phyloP scores from a whole-genome alignment of 176 grass and related monocot species.

The Zoysia japonica region DNA sequence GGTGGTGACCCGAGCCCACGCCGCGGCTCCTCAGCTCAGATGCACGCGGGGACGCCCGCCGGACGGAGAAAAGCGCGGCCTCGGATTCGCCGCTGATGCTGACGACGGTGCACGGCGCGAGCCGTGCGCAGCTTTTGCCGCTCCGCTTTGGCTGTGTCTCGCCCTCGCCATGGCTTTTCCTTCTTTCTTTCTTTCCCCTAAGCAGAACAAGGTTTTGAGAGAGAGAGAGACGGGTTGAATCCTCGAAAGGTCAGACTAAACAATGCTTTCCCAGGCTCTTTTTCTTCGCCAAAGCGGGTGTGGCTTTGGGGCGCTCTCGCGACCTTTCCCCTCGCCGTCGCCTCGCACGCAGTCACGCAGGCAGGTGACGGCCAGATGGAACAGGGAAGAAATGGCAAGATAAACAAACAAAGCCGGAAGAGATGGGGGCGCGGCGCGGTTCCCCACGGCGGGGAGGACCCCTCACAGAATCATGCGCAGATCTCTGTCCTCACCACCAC shows the following conservation, averaged over 20 bases:
- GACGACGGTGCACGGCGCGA: slow-evolving; percentile 49
- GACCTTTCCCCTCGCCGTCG: background rate
- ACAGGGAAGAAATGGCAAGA: slow-evolving; percentile 7
- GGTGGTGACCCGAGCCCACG: slow-evolving; percentile 14
- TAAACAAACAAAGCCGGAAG: slow-evolving; percentile 36
- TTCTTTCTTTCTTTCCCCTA: background rate
- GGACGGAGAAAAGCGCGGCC: slow-evolving; percentile 22
- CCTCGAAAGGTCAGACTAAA: slow-evolving; percentile 45
- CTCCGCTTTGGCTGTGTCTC: background rate
- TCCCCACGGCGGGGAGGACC: slow-evolving; percentile 31
- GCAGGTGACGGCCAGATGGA: background rate
- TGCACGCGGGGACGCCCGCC: slow-evolving; percentile 38
- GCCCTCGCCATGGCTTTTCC: background rate
- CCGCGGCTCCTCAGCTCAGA: slow-evolving; percentile 11
- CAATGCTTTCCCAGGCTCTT: background rate
- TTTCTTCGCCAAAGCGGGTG: slow-evolving; percentile 42
- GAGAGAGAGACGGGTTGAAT: background rate
- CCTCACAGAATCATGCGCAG: slow-evolving; percentile 48
- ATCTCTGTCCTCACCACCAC: slow-evolving; percentile 58
- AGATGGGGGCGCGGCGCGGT: slow-evolving; percentile 41
- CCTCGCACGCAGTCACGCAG: background rate
- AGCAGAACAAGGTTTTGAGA: slow-evolving; percentile 18
- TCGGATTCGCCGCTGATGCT: slow-evolving; percentile 64
- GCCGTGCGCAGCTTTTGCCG: slow-evolving; percentile 32
- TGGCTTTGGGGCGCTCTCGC: slow-evolving; percentile 43